Percentiles rank a stretch among this genome's conserved stretches.
phyloP scores from a whole-genome alignment of 805 yeast genomes.

The Hanseniaspora valbyensis region DNA sequence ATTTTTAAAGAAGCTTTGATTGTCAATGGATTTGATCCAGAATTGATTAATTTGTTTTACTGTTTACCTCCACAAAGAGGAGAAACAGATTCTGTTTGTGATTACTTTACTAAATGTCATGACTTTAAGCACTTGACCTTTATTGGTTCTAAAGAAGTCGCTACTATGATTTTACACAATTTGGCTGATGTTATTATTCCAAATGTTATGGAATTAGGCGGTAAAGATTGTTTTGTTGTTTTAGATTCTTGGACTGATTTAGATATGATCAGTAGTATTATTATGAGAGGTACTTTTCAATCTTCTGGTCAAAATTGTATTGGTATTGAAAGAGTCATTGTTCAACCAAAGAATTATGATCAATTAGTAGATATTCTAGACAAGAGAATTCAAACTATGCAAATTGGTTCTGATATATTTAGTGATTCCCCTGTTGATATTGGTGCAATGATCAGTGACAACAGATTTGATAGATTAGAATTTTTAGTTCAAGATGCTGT shows the following conservation, averaged over 20 bases:
- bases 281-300: constrained; percentile 93
- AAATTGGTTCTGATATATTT: constrained; percentile 87
- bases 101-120: constrained; percentile 72
- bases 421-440: constrained; percentile 82
- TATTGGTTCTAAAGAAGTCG: constrained; percentile 92
- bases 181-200: constrained; percentile 87
- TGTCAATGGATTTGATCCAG: constrained; percentile 64
- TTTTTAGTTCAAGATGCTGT: constrained; percentile 63
- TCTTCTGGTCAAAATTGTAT: constrained; percentile 97
- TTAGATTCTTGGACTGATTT: constrained; percentile 65
- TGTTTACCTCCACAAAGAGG: constrained; percentile 58
- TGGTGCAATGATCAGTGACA: constrained; percentile 88
- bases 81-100: constrained; percentile 37
- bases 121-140: constrained; percentile 81
- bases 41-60: constrained; percentile 75
- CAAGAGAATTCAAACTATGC: constrained; percentile 46
- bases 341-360: constrained; percentile 59
- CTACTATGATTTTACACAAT: constrained; percentile 71
- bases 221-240: constrained; percentile 84
- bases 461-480: constrained; percentile 60
- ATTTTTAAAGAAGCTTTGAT: constrained; percentile 62
- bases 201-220: constrained; percentile 91
- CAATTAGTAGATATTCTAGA: constrained; percentile 45
- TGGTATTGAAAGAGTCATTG: constrained; percentile 89
- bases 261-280: constrained; percentile 55